phyloP scores from a whole-genome alignment of 176 grass and related monocot genomes.

The Zizania latifolia region DNA sequence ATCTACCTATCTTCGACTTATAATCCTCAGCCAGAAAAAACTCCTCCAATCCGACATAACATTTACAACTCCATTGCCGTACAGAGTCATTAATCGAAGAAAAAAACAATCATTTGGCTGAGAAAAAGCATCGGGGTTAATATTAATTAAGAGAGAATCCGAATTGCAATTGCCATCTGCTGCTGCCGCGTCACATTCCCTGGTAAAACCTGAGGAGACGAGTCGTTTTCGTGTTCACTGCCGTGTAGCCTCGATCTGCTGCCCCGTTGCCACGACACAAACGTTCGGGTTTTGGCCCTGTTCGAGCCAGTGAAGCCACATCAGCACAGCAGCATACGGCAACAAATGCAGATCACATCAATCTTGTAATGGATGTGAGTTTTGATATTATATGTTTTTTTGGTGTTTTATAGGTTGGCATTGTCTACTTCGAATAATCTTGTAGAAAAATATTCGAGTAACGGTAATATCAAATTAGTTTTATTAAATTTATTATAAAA shows the following conservation, averaged over 20 bases:
- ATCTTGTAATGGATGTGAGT: too few species aligned
- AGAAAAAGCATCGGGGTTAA: background rate
- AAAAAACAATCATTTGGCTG: background rate
- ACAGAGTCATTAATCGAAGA: background rate
- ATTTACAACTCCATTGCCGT: too few species aligned
- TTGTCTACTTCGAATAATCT: too few species aligned
- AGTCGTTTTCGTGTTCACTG: background rate
- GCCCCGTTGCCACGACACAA: background rate
- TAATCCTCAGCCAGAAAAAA: too few species aligned
- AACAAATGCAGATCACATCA: background rate
- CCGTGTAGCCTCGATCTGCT: background rate
- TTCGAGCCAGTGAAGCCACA: background rate
- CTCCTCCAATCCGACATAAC: too few species aligned
- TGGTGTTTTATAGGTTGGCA: too few species aligned
- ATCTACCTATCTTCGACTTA: too few species aligned
- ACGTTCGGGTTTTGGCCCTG: background rate
- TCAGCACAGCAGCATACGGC: background rate
- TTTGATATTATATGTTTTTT: too few species aligned
- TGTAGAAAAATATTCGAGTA: too few species aligned
- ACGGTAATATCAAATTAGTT: too few species aligned
- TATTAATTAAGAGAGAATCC: background rate
- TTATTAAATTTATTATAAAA: too few species aligned
- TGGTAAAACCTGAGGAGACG: background rate
- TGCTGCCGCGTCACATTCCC: background rate
- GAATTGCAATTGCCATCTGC: background rate